phyloP scores from a whole-genome alignment of 2,329 filamentous ascomycete species.

The Aspergillus pseudoglaucus region DNA sequence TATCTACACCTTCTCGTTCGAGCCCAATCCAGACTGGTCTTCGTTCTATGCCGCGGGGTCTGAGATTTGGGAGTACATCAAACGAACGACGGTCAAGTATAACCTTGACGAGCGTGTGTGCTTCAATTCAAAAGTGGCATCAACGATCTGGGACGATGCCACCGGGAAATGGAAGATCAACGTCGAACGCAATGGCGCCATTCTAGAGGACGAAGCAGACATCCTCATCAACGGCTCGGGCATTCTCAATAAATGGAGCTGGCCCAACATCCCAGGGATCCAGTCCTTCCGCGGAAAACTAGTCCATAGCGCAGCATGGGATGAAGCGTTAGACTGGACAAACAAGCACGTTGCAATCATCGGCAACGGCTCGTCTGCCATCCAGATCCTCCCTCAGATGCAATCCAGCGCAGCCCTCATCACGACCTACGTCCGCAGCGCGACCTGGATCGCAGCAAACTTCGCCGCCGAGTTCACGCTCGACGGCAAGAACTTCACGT shows the following conservation, averaged over 20 bases:
- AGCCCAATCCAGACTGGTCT: conserved; percentile 7
- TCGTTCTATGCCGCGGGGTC: neutral
- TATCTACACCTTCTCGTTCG: conserved; percentile 7
- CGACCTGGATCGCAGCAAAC: conserved; percentile 16
- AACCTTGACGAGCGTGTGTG: neutral
- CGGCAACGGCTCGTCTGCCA: conserved; percentile 21
- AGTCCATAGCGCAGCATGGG: conserved; percentile 7
- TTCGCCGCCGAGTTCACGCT: neutral
- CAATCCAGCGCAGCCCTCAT: conserved; percentile 7
- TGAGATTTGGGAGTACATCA: conserved; percentile 18
- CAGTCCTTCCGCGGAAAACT: conserved; percentile 7
- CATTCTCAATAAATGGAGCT: conserved; percentile 15
- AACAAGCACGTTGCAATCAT: conserved; percentile 21
- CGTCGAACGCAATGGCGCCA: neutral
- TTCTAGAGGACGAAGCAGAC: neutral
- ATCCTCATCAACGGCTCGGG: conserved; percentile 13
- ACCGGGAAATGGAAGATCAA: no score
- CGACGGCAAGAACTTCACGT: conserved; percentile 2
- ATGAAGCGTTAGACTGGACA: conserved; percentile 15
- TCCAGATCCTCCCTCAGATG: conserved; percentile 18
- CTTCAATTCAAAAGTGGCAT: neutral
- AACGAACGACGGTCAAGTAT: conserved; percentile 11
- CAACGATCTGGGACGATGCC: neutral
- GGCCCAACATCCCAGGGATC: conserved; percentile 10
- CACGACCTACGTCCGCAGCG: conserved; percentile 16